Evolutionary conservation across 495 filamentous ascomycete genomes (phyloP), one percentile per base, ranked within the genome.

Genomic region (Bathelium albidoporum): DNA sequence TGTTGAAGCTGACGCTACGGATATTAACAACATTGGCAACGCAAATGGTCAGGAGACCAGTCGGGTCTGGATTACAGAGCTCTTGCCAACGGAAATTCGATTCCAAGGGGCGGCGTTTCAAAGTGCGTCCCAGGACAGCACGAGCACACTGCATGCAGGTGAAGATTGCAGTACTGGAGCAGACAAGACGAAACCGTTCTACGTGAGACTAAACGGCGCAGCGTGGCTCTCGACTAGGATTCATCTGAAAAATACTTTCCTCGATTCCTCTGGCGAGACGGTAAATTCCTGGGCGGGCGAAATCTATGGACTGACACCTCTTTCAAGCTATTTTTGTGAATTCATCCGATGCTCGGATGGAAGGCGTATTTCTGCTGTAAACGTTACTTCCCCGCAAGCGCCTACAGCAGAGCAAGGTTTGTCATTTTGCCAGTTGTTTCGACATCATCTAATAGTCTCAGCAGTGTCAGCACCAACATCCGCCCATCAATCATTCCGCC

Each of bases 171-270:
- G 60, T 61, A 36, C 75, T 12, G 73, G 72, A 22, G 77, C 86
- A 67, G 87, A 90, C 70, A 75, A 74, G 68, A 75, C 79, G 16
- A 87, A 87, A 65, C 91, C 91, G 12, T 93, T 96, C 70, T 92
- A 88, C 67, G 87, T 97, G 41, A 85, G 88, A 67, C 86, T 97
- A 63, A 96, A 97, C 70, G 86, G 90, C 32, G 90, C 91, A 1
- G 80, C 88, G 53, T 97, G 91, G 91, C 88, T 89, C 62, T 91
- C 90, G 16, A 89, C 86, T 10, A 82, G 83, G 39, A 89, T 95
- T 67, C 60, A 63, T 65, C 52, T 29, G 10, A 32, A 5, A 4
- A 16, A 39, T 18, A 10, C 16, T 39, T 29, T 41, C 2, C 22
- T 28, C 10, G 52, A 39, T 43, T 60, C 62, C 14, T 63, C 62